Base-by-base conservation (phyloP, 306 rosid genomes). In the Hippophae gyantsensis region DNA sequence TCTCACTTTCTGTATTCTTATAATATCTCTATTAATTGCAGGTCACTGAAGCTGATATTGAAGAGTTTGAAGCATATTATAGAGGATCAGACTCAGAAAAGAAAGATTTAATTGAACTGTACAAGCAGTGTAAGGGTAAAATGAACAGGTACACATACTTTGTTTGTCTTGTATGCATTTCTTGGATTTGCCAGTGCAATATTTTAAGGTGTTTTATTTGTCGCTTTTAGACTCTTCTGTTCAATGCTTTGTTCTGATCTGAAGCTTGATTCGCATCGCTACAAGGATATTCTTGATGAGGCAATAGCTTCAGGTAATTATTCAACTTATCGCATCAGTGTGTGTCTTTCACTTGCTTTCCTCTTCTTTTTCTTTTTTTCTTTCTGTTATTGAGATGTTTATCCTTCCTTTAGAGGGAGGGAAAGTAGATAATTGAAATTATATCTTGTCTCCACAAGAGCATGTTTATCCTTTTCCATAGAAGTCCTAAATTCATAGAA, bases 211-310 rank as follows among this genome's bases (percentile, higher is more conserved):
- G 56, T 1, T 58, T 62, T 62, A 26, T 7, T 7, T 51, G 72
- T 53, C 54, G 54, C 45, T 47, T 76, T 64, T 78, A 92, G 99
- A 74, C 82, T 92, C 40, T 88, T 88, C 69, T 88, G 95, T 72
- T 92, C 96, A 57, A 92, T 92, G 99, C 83, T 92, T 58, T 92
- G 99, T 84, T 92, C 99, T 5, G 95, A 88, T 75, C 73, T 83
- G 61, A 80, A 82, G 76, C 86, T 85, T 8, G 99, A 92, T 71
- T 87, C 99, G 3, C 61, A 65, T 54, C 53, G 69, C 52, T 63
- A 52, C 81, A 85, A 74, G 79, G 96, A 88, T 66, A 83, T 80
- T 43, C 68, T 92, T 11, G 90, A 92, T 8, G 95, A 83, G 79
- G 77, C 82, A 60, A 73, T 88, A 64, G 67, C 82, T 62, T 70